Conservation (phyloP, 2,329 filamentous ascomycete species). For the Clonostachys rhizophaga region DNA sequence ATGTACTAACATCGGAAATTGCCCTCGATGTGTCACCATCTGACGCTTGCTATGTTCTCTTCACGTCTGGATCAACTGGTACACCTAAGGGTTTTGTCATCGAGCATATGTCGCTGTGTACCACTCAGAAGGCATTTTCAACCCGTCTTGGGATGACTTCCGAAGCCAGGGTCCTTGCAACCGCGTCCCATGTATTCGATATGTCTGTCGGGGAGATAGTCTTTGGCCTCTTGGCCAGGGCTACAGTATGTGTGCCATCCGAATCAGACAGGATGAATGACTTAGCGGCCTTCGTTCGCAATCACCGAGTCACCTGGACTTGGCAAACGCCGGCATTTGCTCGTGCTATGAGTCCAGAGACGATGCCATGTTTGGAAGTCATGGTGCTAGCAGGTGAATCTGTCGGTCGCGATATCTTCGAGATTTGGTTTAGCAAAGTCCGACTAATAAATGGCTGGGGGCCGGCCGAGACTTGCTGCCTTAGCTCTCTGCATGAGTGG, state of each 20-base stretch:
- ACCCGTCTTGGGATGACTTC: constrained; percentile 10
- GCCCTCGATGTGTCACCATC: constrained; percentile 7
- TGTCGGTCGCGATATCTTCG: constrained; percentile 1
- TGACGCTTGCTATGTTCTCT: constrained; percentile 1
- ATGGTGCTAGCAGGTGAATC: constrained; percentile 5
- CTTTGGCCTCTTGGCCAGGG: constrained; percentile 3
- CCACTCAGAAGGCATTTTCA: constrained; percentile 7
- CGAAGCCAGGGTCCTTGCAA: constrained; percentile 9
- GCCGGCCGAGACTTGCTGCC: constrained; percentile 5
- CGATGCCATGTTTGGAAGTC: constrained; percentile 4
- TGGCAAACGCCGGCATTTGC: constrained; percentile 8
- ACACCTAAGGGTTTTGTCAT: constrained; percentile 13
- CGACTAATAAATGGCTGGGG: constrained; percentile 3
- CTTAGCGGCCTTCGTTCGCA: constrained; percentile 5
- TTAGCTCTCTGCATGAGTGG: constrained; percentile 3
- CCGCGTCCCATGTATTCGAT: constrained; percentile 2
- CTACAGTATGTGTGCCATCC: constrained; percentile 6
- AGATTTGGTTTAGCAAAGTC: constrained; percentile 1
- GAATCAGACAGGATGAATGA: constrained; percentile 8
- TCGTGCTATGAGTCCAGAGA: constrained; percentile 1
- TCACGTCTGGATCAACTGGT: constrained; percentile 16
- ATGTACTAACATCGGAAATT: constrained; percentile 14
- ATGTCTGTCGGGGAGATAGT: constrained; percentile 5
- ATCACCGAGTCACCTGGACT: constrained; percentile 4
- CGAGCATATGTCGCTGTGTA: constrained; percentile 8